A percentile compares a stretch with the other conserved stretches of the same genome.
These are phyloP conservation scores for Monosporascus sp. DNA, from an alignment of 2,329 filamentous ascomycete genomes.

Conservation along the genomic window DNA sequence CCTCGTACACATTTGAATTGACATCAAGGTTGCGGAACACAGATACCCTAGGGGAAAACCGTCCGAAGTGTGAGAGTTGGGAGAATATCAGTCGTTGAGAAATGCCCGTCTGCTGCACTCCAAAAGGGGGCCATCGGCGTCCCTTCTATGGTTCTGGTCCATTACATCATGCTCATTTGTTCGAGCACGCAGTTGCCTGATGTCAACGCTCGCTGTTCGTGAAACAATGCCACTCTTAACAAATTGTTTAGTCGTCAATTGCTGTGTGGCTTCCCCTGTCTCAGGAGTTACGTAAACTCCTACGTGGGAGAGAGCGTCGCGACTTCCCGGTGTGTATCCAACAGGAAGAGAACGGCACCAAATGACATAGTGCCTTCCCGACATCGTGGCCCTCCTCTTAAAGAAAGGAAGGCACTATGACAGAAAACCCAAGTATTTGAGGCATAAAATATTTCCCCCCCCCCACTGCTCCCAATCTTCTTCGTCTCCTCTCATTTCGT, in stretches of 20 bases:
- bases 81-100: too few relatives aligned
- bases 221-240: neutral
- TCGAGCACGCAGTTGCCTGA: too few relatives aligned
- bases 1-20: too few relatives aligned
- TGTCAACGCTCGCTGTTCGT: neutral
- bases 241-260: neutral
- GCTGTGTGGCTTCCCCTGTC: neutral
- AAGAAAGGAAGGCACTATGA: slow-evolving; percentile 1
- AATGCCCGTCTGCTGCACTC: too few relatives aligned
- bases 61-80: too few relatives aligned
- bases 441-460: slow-evolving; percentile 11
- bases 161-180: neutral
- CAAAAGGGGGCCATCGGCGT: too few relatives aligned
- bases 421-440: slow-evolving; percentile 6
- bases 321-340: neutral
- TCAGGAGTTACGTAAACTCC: neutral
- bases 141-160: neutral
- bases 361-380: neutral
- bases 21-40: too few relatives aligned
- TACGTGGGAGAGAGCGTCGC: neutral
- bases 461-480: slow-evolving; percentile 3
- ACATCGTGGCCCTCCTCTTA: neutral
- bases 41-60: too few relatives aligned
- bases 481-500: slow-evolving; percentile 4
- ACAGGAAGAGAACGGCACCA: neutral